A percentile compares a stretch with the other conserved stretches of the same genome.
These are phyloP conservation scores for Ceratocystis papillata DNA, from an alignment of 2,329 filamentous ascomycete genomes.

Conservation along the genomic window DNA sequence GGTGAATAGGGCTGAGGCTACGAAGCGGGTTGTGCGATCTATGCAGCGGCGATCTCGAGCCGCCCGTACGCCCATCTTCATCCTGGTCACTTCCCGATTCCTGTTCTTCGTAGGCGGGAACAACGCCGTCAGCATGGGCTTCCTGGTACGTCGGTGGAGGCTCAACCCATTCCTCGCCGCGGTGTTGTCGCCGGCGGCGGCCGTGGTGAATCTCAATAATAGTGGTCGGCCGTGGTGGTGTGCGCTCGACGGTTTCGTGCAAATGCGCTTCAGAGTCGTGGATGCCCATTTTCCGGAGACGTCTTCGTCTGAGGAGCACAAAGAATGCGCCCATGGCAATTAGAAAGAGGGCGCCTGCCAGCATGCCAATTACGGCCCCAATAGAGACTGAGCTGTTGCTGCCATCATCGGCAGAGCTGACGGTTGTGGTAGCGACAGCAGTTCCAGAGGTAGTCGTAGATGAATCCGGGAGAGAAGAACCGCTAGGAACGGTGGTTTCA, in stretches of 20 bases:
- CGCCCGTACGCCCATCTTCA: conserved; percentile 5
- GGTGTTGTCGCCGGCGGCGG: conserved; percentile 15
- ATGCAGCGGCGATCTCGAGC: conserved; percentile 14
- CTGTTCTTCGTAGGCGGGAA: conserved; percentile 21
- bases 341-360: conserved; percentile 16
- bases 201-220: conserved; percentile 21
- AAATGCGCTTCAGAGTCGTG: conserved; percentile 21
- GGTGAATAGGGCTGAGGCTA: conserved; percentile 15
- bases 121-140: conserved; percentile 23
- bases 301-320: conserved; percentile 20
- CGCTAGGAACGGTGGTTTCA: not conserved
- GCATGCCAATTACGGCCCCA: conserved; percentile 17
- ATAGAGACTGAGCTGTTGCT: conserved; percentile 10
- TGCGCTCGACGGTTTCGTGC: conserved; percentile 18
- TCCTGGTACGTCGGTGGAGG: conserved; percentile 23
- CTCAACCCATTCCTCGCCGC: conserved; percentile 22
- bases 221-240: conserved; percentile 16
- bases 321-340: conserved; percentile 21
- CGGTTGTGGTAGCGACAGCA: not conserved
- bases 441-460: not conserved
- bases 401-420: not conserved
- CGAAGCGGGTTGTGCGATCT: conserved; percentile 12
- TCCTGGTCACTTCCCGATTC: conserved; percentile 19
- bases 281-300: conserved; percentile 20
- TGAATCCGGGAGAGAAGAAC: conserved; percentile 8